phyloP scores from a whole-genome alignment of 805 yeast genomes.

The Nakazawaea ernobii region DNA sequence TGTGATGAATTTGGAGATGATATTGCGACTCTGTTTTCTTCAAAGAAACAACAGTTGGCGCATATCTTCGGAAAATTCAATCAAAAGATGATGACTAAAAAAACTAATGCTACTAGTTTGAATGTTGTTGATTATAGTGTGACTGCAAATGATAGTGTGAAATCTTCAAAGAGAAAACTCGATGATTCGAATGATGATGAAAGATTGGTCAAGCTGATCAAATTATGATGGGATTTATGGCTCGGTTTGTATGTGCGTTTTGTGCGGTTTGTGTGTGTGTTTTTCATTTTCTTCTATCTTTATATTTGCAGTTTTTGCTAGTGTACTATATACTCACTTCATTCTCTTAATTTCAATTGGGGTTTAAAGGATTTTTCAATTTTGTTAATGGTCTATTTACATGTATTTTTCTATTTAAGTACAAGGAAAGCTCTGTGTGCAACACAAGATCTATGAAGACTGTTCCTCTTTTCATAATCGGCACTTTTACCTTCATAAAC shows the following conservation, averaged over 20 bases:
- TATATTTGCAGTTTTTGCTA: too few species aligned
- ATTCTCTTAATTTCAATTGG: not conserved
- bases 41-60: conserved; percentile 7
- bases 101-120: conserved; percentile 5
- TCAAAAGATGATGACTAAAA: not conserved
- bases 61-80: conserved; percentile 5
- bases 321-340: not conserved
- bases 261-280: too few species aligned
- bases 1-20: not conserved
- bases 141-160: not conserved
- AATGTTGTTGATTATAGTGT: not conserved
- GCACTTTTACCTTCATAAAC: conserved; percentile 75
- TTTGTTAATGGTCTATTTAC: not conserved
- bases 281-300: too few species aligned
- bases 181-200: not conserved
- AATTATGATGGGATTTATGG: not conserved
- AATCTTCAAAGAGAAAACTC: not conserved
- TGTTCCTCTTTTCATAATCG: conserved; percentile 77
- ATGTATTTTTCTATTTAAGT: conserved; percentile 16
- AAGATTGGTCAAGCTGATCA: not conserved
- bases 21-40: conserved; percentile 3
- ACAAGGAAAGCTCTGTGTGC: conserved; percentile 79
- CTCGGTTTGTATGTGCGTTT: too few species aligned
- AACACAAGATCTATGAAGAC: conserved; percentile 81
- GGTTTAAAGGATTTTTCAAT: not conserved